Evolutionary conservation across 805 yeast species (phyloP), one percentile per base, ranked within the genome.

Genomic region (Candida alai): DNA sequence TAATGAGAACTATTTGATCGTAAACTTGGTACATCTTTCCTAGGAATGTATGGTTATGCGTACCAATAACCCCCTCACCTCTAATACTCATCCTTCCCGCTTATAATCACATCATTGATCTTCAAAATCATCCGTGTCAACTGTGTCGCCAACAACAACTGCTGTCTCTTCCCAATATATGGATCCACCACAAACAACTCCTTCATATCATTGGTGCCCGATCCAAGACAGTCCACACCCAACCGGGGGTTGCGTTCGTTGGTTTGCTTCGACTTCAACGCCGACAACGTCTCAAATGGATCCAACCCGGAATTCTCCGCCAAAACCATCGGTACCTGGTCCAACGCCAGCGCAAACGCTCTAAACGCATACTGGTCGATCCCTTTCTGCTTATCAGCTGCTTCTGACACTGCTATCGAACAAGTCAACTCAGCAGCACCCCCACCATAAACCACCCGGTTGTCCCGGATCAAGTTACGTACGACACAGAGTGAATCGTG

Each of bases 351-450:
- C 6, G 97, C 75, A 61, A 93, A 93, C 1, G 96, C 95, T 54
- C 97, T 80, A 78, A 93, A 87, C 1, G 97, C 97, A 58, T 93
- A 93, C 68, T 94, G 98, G 52, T 90, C 97, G 43, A 90, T 90
- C 38, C 97, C 97, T 49, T 80, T 80, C 62, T 85, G 95, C 54
- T 76, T 79, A 59, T 90, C 96, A 32, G 97, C 97, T 45, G 84
- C 95, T 32, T 82, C 85, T 37, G 87, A 71, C 11, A 93, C 95
- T 12, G 93, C 94, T 48, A 93, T 65, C 10, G 97, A 88, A 69
- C 95, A 84, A 2, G 96, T 74, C 34, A 93, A 80, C 66, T 93
- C 99, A 23, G 97, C 94, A 15, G 98, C 95, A 47, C 99, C 99
- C 49, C 99, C 99, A 44, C 99, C 99, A 54, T 93, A 93, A n/a